Evolutionary conservation across 305 asterid species (phyloP).

Genomic region (Coffea humblotiana): DNA sequence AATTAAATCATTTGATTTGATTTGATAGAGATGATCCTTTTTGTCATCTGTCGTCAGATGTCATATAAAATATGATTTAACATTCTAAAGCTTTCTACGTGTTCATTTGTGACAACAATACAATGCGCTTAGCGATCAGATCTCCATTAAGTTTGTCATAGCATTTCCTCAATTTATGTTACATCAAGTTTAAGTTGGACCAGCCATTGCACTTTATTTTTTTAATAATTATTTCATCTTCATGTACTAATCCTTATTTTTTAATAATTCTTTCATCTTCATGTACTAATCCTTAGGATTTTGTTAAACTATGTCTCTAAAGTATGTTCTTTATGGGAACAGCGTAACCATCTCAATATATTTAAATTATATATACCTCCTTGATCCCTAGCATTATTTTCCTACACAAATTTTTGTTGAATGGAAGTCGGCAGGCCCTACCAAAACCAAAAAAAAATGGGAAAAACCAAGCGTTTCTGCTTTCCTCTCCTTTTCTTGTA

Average conservation of each 20-base stretch:
- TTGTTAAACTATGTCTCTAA: background rate
- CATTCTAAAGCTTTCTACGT: conserved; percentile 37
- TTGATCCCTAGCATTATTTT: background rate
- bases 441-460: background rate
- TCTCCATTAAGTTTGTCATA: conserved; percentile 13
- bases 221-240: background rate
- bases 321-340: background rate
- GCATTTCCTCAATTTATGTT: conserved; percentile 4
- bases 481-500: background rate
- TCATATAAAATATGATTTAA: conserved; percentile 16
- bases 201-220: background rate
- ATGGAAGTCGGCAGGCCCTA: conserved; percentile 12
- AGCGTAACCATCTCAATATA: background rate
- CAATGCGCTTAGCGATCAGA: conserved; percentile 35
- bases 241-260: conserved; percentile 1
- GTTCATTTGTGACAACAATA: conserved; percentile 28
- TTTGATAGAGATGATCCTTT: conserved; percentile 37
- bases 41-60: conserved; percentile 33
- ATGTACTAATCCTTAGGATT: background rate
- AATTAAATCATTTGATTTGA: conserved; percentile 29
- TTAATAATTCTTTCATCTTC: background rate
- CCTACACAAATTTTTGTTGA: background rate
- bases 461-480: background rate
- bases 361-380: background rate
- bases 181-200: conserved; percentile 20